Conservation (phyloP, 2,329 filamentous ascomycete genomes). For the Fusarium domesticum region DNA sequence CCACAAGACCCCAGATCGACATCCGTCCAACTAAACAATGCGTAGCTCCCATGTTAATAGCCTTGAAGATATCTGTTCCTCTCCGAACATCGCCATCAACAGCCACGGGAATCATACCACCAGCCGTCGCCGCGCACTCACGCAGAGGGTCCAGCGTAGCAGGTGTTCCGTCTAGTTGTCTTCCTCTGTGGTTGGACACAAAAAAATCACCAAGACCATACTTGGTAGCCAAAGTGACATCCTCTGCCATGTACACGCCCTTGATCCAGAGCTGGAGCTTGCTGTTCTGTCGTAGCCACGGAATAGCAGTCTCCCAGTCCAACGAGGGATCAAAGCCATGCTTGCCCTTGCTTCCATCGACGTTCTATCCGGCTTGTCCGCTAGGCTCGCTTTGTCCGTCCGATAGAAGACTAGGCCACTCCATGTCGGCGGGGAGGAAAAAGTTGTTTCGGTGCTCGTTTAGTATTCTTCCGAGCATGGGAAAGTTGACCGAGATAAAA, state of each 20-base stretch:
- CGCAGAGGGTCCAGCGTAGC: slow-evolving; percentile 5
- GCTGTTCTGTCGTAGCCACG: slow-evolving; percentile 53
- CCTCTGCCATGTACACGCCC: slow-evolving; percentile 6
- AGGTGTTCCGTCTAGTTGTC: not conserved
- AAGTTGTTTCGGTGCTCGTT: slow-evolving; percentile 50
- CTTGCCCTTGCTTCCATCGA: slow-evolving; percentile 6
- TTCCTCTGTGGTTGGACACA: slow-evolving; percentile 7
- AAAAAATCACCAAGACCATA: slow-evolving; percentile 3
- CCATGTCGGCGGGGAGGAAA: slow-evolving; percentile 47
- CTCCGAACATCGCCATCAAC: not conserved
- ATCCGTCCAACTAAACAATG: not conserved
- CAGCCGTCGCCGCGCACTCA: not conserved
- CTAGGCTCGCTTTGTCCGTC: slow-evolving; percentile 20
- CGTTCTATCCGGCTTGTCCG: slow-evolving; percentile 8
- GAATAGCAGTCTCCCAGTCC: slow-evolving; percentile 62
- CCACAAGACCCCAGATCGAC: not conserved
- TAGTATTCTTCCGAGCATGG: slow-evolving; percentile 44
- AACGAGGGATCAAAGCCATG: slow-evolving; percentile 32
- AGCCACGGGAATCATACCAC: slow-evolving; percentile 1
- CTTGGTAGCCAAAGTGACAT: not conserved
- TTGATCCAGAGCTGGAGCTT: slow-evolving; percentile 42
- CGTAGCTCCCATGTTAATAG: not conserved
- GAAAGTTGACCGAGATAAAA: slow-evolving; percentile 57
- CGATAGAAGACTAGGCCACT: slow-evolving; percentile 34
- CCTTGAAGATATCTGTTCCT: not conserved